Evolutionary conservation across 768 basidiomycete genomes (phyloP), one percentile per base, ranked within the genome.

Genomic region (Sporobolomyces pararoseus): DNA sequence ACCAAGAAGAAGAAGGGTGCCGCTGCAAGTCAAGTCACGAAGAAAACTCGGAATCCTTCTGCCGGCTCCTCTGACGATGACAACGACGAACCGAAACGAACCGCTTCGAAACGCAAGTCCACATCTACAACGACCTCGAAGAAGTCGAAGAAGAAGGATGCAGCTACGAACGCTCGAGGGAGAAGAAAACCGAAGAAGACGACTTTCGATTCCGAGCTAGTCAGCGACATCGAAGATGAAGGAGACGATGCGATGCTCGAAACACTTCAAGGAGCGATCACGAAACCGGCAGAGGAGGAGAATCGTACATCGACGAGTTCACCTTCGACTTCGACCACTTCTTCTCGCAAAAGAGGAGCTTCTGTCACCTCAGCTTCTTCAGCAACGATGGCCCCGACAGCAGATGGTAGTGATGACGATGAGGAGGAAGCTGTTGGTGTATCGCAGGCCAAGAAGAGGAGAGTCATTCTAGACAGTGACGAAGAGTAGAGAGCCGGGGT

Each of bases 401-500:
- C 23, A 35, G 46, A 4, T 23, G 52, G 17, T 1, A 44, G 23
- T 17, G 31, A 29, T 16, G 57, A 58, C 6, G 66, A 54, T 0
- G 59, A 42, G 14, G 63, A 54, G 6, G 67, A 63, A 12, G 21
- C 37, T 2, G 65, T 61, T 1, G 62, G 51, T 6, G 19, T 35
- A 19, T 54, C 61, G 44, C 68, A 69, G 47, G 65, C 65, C 50
- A 73, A 73, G 65, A 69, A 69, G 65, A 50, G 72, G 31, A 37
- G 72, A 46, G 62, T 73, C 2, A 42, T 73, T 5, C 6, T 61
- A 25, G 72, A 70, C 19, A 66, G 64, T 25, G 68, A 69, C 39
- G 63, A 65, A 5, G 65, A 71, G 31, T 42, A 63, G 21, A 46
- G 51, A 32, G 17, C 14, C 46, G 21, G 46, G 10, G 46, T 47